phyloP scores from a whole-genome alignment of 345 rosid genomes.

The Euphorbia pulcherrima region DNA sequence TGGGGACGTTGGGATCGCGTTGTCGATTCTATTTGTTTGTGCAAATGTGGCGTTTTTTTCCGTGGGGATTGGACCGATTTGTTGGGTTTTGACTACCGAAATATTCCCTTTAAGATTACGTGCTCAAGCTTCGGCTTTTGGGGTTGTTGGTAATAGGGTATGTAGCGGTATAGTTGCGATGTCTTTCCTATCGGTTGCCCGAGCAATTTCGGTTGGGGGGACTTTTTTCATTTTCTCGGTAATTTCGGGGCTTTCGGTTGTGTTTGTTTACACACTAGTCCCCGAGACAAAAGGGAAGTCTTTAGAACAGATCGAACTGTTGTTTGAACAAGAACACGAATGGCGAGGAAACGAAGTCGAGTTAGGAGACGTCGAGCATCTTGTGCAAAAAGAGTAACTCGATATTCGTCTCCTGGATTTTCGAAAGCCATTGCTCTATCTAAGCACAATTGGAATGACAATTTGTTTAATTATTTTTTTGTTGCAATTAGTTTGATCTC shows the following conservation, averaged over 20 bases:
- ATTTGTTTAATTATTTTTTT: no score
- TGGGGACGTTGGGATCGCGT: conserved; percentile 39
- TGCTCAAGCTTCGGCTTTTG: conserved; percentile 76
- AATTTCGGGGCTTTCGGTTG: conserved; percentile 57
- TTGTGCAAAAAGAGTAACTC: conserved; percentile 45
- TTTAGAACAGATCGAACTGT: conserved; percentile 63
- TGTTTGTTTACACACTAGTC: conserved; percentile 52
- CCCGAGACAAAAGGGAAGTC: conserved; percentile 84
- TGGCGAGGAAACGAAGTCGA: conserved; percentile 48
- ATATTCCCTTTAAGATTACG: conserved; percentile 70
- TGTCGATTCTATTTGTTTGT: conserved; percentile 54
- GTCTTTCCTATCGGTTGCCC: conserved; percentile 73
- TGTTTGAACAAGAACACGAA: conserved; percentile 43
- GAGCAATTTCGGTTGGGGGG: conserved; percentile 58
- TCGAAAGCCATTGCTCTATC: conserved; percentile 51
- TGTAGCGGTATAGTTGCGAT: conserved; percentile 73
- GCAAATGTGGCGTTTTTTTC: conserved; percentile 84
- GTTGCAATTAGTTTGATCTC: conserved; percentile 1
- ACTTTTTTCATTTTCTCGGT: conserved; percentile 55
- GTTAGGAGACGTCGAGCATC: conserved; percentile 69
- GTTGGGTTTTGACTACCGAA: conserved; percentile 82
- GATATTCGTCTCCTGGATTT: no score
- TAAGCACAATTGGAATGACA: conserved; percentile 86
- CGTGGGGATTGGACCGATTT: conserved; percentile 71
- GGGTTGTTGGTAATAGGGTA: conserved; percentile 71